Base-by-base conservation (phyloP, 768 basidiomycete species). In the Tricholoma sp. region DNA sequence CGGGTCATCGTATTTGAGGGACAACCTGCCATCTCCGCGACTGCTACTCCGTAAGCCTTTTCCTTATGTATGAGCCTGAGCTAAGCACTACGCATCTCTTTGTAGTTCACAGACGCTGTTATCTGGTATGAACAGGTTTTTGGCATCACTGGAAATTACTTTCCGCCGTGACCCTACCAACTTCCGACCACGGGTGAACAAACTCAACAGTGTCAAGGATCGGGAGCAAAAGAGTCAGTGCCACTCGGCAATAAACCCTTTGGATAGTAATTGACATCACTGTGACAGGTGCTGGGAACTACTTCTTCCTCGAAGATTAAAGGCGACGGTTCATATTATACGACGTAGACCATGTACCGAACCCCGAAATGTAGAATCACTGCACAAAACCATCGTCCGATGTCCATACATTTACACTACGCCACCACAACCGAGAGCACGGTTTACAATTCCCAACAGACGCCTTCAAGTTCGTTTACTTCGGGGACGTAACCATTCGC, bases 111-210 rank as follows among this genome's bases (percentile, higher is more conserved):
- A 98, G 72, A 92, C 93, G 5, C 79, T 99, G 21, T 78, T 98
- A 56, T 88, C 93, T 10, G 97, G 97, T 27, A 98, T 99, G 95
- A 98, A 99, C 78, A 87, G 88, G 64, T 99, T 99, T 84, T 75
- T 99, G 57, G 89, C 91, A 1, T 93, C 90, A 10, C 79, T 99
- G 12, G 94, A 98, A 73, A 96, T 98, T 71, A 98, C 97, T 1
- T 98, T 98, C 86, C 82, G 97, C 59, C 87, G 97, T 64, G 97
- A 99, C 73, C 97, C 96, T 10, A 96, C 94, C 58, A 93, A 94
- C 76, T 94, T 83, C 79, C 81, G 91, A 41, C 91, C 91, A 35
- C 84, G 91, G 41, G 91, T 94, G 24, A 94, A 94, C 76, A 94
- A 94, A 74, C 65, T 82, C 54, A 73, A 91, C 71, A 89, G 88